Base-by-base conservation (phyloP, 2,329 filamentous ascomycete species). In the Fusarium sp. region DNA sequence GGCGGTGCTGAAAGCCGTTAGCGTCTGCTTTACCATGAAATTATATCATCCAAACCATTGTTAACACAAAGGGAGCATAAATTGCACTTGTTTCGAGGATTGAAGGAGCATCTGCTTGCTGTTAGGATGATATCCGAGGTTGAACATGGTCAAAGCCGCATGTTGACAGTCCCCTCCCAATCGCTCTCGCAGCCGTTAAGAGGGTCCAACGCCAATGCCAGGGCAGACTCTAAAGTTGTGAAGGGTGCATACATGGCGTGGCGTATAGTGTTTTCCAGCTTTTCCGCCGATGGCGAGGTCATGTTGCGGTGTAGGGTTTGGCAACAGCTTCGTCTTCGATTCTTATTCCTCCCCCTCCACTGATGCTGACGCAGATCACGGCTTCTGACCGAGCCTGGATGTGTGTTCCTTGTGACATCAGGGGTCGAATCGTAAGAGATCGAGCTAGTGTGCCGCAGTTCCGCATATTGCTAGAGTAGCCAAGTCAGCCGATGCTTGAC, bases 351-450 rank as follows among this genome's bases (percentile, higher is more conserved):
- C 57, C 52, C 51, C 59, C 62, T 51, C 57, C 30, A 34, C 23
- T 16, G 4, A 30, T 16, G 12, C 34, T 30, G n/a, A 31, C 16
- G 18, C 7, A 27, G 7, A 7, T 23, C 51, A 41, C 57, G 46
- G 57, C 57, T 52, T 57, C 62, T 65, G 39, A 37, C 58, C 52
- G 62, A 64, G 61, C 57, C 15, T 5, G 6, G 37, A 23, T 12
- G 27, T 23, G n/a, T 28, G 43, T 9, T 18, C 37, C 39, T 7
- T 43, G 8, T 27, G 30, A n/a, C 18, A 27, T 55, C 39, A 44
- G 43, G 27, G 34, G 30, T 12, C 40, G 13, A 34, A 64, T 60
- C n/a, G 43, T 31, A 40, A 50, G 37, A 61, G 51, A 41, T 40
- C 41, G 27, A 39, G 39, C 53, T 27, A 34, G n/a, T 28, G 16